Evolutionary conservation across 345 rosid genomes (phyloP), one percentile per base, ranked within the genome.

Genomic region (Clausena lansium): DNA sequence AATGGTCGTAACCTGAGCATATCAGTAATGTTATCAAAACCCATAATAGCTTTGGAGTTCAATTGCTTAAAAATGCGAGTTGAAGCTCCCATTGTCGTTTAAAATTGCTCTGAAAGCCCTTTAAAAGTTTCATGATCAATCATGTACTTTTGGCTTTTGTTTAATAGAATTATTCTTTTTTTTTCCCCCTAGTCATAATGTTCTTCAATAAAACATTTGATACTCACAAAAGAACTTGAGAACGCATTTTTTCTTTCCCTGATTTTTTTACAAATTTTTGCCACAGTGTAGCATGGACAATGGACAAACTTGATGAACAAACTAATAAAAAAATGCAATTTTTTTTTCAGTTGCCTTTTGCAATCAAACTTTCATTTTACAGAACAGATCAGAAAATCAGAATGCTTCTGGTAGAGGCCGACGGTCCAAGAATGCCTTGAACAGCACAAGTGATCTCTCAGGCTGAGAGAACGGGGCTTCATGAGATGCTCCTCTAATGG

Each of bases 381-480:
- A 65, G 39, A 83, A 75, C 71, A 63, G 69, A 76, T 78, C 59
- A 57, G 73, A 52, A 45, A 27, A 85, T 91, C 87, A 93, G 86
- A 95, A 92, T 13, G 88, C 85, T 86, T 86, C 90, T 30, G 99
- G 99, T 19, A 93, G 86, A 55, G 92, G 88, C 72, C 70, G 86
- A 36, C 90, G 87, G 4, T 81, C 75, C 79, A 95, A 81, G 83
- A 95, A 89, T 45, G 94, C 90, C 78, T 84, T 88, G 86, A 95
- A 95, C 54, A 95, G 85, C 77, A 89, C 91, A n/a, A 95, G 88
- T 7, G 99, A 95, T 85, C 98, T 89, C 83, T 92, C 92, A 9
- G 98, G 99, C 89, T 95, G 99, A 20, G 98, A 93, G 78, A 92
- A 93, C 24, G 99, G 99, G 36, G 94, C 99, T 85, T 95, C 98